A percentile compares a stretch with the other conserved stretches of the same genome.
Evolutionary conservation across 2,329 filamentous ascomycete species (phyloP).

Genomic region (Paecilomyces formosus): DNA sequence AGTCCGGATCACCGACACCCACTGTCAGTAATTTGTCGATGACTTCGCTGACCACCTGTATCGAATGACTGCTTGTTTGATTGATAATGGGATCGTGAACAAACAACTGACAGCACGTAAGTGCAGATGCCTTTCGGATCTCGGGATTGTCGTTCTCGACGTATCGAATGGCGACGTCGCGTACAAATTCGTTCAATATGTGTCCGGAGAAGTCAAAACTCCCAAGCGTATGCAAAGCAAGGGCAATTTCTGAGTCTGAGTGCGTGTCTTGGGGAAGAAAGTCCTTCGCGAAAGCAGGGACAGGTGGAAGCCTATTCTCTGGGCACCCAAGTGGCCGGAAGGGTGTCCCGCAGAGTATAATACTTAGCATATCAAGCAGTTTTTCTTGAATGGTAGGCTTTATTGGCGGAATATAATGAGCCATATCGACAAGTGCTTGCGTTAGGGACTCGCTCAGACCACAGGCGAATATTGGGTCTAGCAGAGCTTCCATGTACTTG

Average conservation of each 20-base stretch:
- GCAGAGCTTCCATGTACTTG: conserved; percentile 94
- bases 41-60: conserved; percentile 95
- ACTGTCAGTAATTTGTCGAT: conserved; percentile 95
- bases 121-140: conserved; percentile 84
- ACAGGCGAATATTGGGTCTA: conserved; percentile 95
- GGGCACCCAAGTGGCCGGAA: conserved; percentile 91
- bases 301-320: conserved; percentile 70
- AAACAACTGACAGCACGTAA: conserved; percentile 97
- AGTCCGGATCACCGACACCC: conserved; percentile 83
- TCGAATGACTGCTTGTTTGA: conserved; percentile 92
- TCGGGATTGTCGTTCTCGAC: conserved; percentile 93
- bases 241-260: conserved; percentile 76
- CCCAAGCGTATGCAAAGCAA: conserved; percentile 91
- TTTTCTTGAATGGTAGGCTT: conserved; percentile 90
- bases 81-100: conserved; percentile 96
- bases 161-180: conserved; percentile 95
- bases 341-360: conserved; percentile 83
- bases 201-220: conserved; percentile 92
- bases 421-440: conserved; percentile 95
- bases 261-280: conserved; percentile 78
- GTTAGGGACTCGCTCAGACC: conserved; percentile 89
- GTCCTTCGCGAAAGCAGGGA: conserved; percentile 80
- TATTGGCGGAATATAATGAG: conserved; percentile 94
- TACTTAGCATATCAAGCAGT: conserved; percentile 86
- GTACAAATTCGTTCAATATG: conserved; percentile 95